Conservation (phyloP, 495 filamentous ascomycete genomes). For the Podospora pseudocomata region DNA sequence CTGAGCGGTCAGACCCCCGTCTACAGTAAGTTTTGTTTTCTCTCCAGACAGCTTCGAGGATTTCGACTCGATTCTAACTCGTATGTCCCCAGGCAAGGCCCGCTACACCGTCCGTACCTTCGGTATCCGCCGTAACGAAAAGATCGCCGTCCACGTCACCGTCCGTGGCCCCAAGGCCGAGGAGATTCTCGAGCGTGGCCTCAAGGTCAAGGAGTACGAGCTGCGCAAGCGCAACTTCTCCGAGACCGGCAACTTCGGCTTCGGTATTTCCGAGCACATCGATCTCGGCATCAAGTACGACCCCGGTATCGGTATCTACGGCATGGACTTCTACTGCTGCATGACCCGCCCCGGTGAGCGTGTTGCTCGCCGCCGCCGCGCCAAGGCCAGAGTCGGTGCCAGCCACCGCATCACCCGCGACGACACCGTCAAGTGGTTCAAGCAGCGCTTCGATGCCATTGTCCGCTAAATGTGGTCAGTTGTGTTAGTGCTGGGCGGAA, state of each 20-base stretch:
- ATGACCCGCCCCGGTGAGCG: slow-evolving; percentile 98
- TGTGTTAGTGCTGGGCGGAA: slow-evolving; percentile 25
- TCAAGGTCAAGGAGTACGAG: slow-evolving; percentile 99
- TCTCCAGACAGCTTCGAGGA: not conserved
- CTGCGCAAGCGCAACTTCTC: slow-evolving; percentile 98
- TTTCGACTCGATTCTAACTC: slow-evolving; percentile 6
- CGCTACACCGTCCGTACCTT: slow-evolving; percentile 99
- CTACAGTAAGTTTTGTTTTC: slow-evolving; percentile 68
- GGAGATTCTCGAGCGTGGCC: slow-evolving; percentile 99
- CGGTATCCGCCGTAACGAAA: slow-evolving; percentile 99
- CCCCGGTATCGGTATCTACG: slow-evolving; percentile 98
- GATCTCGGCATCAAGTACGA: slow-evolving; percentile 99
- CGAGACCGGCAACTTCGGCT: slow-evolving; percentile 99
- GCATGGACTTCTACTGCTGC: slow-evolving; percentile 99
- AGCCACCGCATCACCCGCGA: slow-evolving; percentile 85
- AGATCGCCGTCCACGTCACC: slow-evolving; percentile 99
- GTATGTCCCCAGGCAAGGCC: slow-evolving; percentile 74
- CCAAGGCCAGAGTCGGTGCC: slow-evolving; percentile 78
- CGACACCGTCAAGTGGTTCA: slow-evolving; percentile 99
- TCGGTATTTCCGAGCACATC: slow-evolving; percentile 99
- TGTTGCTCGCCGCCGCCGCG: slow-evolving; percentile 89
- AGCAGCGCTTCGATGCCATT: slow-evolving; percentile 98
- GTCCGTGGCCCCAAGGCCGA: slow-evolving; percentile 99
- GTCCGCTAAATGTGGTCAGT: slow-evolving; percentile 65
- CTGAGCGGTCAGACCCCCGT: slow-evolving; percentile 98